Evolutionary conservation across 352 stramenopile species (phyloP).

Genomic region (Phytopythium ostracodes): DNA sequence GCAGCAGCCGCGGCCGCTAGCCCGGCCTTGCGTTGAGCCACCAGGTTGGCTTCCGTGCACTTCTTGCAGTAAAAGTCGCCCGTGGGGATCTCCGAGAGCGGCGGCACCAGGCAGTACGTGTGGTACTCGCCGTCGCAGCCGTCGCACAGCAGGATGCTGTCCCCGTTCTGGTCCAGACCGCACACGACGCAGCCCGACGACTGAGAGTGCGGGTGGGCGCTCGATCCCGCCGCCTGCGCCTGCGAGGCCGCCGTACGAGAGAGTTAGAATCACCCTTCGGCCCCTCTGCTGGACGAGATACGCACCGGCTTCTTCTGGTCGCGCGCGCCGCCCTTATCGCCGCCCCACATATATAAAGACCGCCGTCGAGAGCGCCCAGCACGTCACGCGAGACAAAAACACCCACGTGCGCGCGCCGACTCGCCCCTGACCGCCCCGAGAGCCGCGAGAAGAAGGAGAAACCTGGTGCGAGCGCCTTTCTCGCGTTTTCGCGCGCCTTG

Average conservation of each 20-base stretch:
- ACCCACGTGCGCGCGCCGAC: not conserved
- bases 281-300: not conserved
- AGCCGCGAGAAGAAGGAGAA: too few species aligned
- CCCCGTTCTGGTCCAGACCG: constrained; percentile 63
- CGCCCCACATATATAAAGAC: constrained; percentile 6
- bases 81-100: constrained; percentile 62
- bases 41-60: constrained; percentile 41
- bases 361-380: not conserved
- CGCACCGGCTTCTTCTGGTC: constrained; percentile 2
- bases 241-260: not conserved
- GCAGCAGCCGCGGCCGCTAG: not conserved
- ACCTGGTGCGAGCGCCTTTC: not conserved
- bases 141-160: constrained; percentile 82
- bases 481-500: not conserved
- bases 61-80: constrained; percentile 84
- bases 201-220: constrained; percentile 19
- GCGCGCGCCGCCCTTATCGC: not conserved
- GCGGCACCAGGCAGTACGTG: constrained; percentile 77
- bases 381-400: not conserved
- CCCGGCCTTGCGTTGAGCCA: constrained; percentile 35
- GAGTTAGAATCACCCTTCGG: too few species aligned
- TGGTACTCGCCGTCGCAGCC: constrained; percentile 87
- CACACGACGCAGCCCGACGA: constrained; percentile 66
- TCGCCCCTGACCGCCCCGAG: not conserved
- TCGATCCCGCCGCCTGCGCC: constrained; percentile 3